Percentiles rank a stretch among this genome's conserved stretches.
phyloP scores from a whole-genome alignment of 331 rosid genomes.

The Malus hybrid region DNA sequence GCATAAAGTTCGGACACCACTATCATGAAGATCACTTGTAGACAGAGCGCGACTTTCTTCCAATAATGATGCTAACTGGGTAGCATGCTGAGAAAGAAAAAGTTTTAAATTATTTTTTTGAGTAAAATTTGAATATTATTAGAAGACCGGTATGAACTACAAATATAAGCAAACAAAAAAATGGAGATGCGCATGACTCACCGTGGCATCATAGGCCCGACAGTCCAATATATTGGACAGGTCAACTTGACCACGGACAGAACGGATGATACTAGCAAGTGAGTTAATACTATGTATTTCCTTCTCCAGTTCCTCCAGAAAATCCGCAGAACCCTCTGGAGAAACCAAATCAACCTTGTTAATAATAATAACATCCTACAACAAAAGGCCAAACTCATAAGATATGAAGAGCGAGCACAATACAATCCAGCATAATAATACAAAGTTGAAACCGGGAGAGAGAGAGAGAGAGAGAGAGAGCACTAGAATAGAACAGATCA shows the following conservation, averaged over 20 bases:
- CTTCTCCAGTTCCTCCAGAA: conserved; percentile 67
- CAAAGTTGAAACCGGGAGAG: too few species aligned
- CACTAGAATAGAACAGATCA: too few species aligned
- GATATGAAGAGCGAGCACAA: neutral
- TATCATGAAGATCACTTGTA: conserved; percentile 56
- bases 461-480: too few species aligned
- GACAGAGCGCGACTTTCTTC: conserved; percentile 55
- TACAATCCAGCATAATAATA: too few species aligned
- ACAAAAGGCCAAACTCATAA: conserved; percentile 30
- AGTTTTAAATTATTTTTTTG: neutral
- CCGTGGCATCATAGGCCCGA: conserved; percentile 64
- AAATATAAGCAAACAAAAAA: conserved; percentile 3
- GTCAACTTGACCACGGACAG: conserved; percentile 79
- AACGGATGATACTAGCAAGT: conserved; percentile 63
- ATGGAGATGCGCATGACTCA: conserved; percentile 21
- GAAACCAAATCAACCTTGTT: conserved; percentile 97
- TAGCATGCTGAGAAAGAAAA: conserved; percentile 44
- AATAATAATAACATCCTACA: conserved; percentile 86
- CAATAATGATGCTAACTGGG: conserved; percentile 63
- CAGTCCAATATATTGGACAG: conserved; percentile 67
- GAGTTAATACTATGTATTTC: conserved; percentile 77
- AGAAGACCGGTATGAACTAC: neutral
- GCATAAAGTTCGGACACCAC: conserved; percentile 81
- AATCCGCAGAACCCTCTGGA: conserved; percentile 50
- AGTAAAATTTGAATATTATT: neutral